A percentile compares a stretch with the other conserved stretches of the same genome.
phyloP scores from a whole-genome alignment of 1,139 yeast species.

The Taphrina confusa region DNA sequence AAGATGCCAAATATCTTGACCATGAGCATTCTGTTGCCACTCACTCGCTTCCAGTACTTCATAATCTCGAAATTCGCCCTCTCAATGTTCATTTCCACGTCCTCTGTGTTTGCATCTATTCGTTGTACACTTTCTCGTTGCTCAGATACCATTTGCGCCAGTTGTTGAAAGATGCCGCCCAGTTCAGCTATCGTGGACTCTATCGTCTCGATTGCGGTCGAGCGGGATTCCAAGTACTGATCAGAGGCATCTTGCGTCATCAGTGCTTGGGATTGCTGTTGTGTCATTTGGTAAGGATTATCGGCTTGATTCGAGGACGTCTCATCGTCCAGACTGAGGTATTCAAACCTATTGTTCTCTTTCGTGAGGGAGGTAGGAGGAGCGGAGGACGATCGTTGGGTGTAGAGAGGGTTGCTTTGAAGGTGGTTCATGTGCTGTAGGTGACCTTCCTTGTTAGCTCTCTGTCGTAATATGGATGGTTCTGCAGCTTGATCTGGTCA shows the following conservation, averaged over 20 bases:
- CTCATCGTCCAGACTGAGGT: slow-evolving; percentile 27
- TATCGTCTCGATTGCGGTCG: slow-evolving; percentile 89
- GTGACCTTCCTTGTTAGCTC: slow-evolving; percentile 23
- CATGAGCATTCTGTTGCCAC: slow-evolving; percentile 90
- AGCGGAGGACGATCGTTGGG: slow-evolving; percentile 29
- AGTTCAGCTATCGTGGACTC: slow-evolving; percentile 95
- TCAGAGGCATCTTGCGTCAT: slow-evolving; percentile 57
- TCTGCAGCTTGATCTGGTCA: slow-evolving; percentile 12
- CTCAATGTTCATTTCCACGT: slow-evolving; percentile 77
- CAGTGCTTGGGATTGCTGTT: slow-evolving; percentile 25
- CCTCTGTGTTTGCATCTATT: slow-evolving; percentile 93
- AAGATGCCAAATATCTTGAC: slow-evolving; percentile 85
- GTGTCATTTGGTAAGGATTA: slow-evolving; percentile 23
- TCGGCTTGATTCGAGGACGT: slow-evolving; percentile 21
- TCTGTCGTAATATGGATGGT: slow-evolving; percentile 13
- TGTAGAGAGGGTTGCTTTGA: slow-evolving; percentile 25
- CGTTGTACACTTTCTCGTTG: slow-evolving; percentile 91
- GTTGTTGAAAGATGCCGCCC: slow-evolving; percentile 89
- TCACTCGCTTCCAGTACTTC: slow-evolving; percentile 83
- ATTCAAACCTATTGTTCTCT: slow-evolving; percentile 25
- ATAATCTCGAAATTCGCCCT: slow-evolving; percentile 95
- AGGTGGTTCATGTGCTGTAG: slow-evolving; percentile 22
- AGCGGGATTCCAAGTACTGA: slow-evolving; percentile 77
- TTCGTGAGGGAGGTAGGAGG: slow-evolving; percentile 29
- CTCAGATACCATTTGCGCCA: slow-evolving; percentile 96